Evolutionary conservation across 305 asterid species (phyloP), one percentile per base, ranked within the genome.

Genomic region (Caryopteris hybrid): DNA sequence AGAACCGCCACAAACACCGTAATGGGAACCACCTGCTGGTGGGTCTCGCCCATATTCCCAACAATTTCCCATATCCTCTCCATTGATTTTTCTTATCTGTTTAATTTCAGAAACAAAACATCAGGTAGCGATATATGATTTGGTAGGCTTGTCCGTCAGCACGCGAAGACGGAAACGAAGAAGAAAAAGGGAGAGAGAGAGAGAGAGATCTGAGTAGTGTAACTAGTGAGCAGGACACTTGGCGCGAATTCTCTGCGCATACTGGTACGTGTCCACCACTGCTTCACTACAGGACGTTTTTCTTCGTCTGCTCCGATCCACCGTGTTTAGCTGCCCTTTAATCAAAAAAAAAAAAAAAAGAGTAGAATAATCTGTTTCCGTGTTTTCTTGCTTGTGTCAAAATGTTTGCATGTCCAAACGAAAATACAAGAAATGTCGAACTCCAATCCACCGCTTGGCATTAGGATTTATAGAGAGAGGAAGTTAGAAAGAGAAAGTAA

Each of bases 1-100:
- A 93, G 84, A 51, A 93, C 80, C 13, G 90, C 94, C 48, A 93
- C 88, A 61, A 93, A 93, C 6, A 93, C 80, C 6, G 97, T 90
- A 3, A 90, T 38, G 6, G 97, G 92, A 18, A 91, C 82, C 31
- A 93, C 97, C 68, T 76, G 80, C 53, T 73, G 61, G 64, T 79
- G 88, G 42, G 74, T 55, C 70, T 69, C 87, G 11, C 68, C 87
- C 17, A 75, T 0, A 50, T 78, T 78, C 43, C 20, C 20, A 6
- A 74, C 81, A 41, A 74, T 51, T 56, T 78, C 78, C 72, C 76
- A 64, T 2, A 77, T 6, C 13, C 58, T 38, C 78, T 33, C 70
- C 82, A 70, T 76, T 21, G 69, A 56, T 43, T 7, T 23, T 17
- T 46, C 4, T 33, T 57, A 16, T 3, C 33, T 13, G 29, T 48